Evolutionary conservation across 2,329 filamentous ascomycete species (phyloP).

Genomic region (Berkeleyomyces basicola): DNA sequence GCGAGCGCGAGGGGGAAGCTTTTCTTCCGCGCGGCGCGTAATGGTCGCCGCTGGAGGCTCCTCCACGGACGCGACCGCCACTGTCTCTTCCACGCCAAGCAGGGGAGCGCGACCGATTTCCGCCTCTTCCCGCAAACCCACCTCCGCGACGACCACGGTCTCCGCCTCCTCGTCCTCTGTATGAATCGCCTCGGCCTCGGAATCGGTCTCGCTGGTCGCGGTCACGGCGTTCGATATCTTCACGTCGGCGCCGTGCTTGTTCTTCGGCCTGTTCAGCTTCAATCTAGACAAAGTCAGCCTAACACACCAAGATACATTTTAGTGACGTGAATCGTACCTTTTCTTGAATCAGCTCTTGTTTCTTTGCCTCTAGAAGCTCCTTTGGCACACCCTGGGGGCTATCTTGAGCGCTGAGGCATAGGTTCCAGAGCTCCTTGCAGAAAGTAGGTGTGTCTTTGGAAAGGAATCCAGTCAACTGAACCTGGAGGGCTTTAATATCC

Average conservation of each 20-base stretch:
- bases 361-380: constrained; percentile 90
- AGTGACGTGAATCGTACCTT: constrained; percentile 42
- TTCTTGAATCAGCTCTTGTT: constrained; percentile 82
- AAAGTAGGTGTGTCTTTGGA: constrained; percentile 81
- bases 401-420: constrained; percentile 76
- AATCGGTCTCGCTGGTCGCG: constrained; percentile 43
- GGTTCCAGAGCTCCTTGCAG: constrained; percentile 84
- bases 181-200: constrained; percentile 37
- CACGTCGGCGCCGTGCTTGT: constrained; percentile 52
- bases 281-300: constrained; percentile 33
- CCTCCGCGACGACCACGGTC: constrained; percentile 28
- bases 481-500: constrained; percentile 89
- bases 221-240: constrained; percentile 55
- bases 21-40: constrained; percentile 32
- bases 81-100: constrained; percentile 21
- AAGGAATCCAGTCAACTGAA: constrained; percentile 85
- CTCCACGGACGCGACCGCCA: constrained; percentile 27
- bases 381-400: constrained; percentile 85
- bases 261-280: constrained; percentile 71
- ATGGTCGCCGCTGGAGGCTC: constrained; percentile 23
- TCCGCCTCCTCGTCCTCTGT: constrained; percentile 30
- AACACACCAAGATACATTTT: neutral
- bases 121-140: constrained; percentile 25
- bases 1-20: constrained; percentile 16
- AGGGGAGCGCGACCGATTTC: constrained; percentile 30